Evolutionary conservation across 306 rosid genomes (phyloP).

Genomic region (Leucaena leucocephala): DNA sequence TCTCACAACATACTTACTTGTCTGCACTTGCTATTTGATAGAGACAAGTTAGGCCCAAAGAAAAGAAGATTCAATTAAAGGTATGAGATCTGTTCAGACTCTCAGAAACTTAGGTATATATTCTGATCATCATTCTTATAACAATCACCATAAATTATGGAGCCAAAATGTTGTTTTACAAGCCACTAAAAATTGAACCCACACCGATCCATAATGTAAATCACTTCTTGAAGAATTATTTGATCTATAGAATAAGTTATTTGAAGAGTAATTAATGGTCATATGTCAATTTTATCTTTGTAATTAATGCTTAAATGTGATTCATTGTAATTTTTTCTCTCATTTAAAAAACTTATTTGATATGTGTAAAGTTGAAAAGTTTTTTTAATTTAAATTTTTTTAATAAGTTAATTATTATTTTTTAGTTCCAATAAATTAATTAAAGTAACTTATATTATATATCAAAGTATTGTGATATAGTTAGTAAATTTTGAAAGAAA

Average conservation of each 20-base stretch:
- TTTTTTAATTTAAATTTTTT: too few relatives aligned
- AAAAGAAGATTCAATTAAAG: neutral
- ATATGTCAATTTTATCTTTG: too few relatives aligned
- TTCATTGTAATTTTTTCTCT: too few relatives aligned
- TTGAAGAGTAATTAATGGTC: too few relatives aligned
- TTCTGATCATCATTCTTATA: constrained; percentile 1
- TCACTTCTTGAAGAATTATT: too few relatives aligned
- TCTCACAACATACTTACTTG: constrained; percentile 5
- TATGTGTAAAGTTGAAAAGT: too few relatives aligned
- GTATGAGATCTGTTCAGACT: neutral
- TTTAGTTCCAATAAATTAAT: neutral
- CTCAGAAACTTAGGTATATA: neutral
- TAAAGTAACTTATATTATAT: neutral
- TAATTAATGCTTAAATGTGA: too few relatives aligned
- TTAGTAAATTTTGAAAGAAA: neutral
- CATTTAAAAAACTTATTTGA: too few relatives aligned
- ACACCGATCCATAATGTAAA: too few relatives aligned
- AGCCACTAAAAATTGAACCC: neutral
- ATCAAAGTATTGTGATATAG: neutral
- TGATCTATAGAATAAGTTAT: too few relatives aligned
- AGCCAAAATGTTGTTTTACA: constrained; percentile 7
- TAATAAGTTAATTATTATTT: too few relatives aligned
- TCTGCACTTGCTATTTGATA: constrained; percentile 19
- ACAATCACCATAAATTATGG: constrained; percentile 32
- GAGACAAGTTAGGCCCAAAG: constrained; percentile 2